Conservation (phyloP, 257 asterid genomes). For the Datura wrightii region DNA sequence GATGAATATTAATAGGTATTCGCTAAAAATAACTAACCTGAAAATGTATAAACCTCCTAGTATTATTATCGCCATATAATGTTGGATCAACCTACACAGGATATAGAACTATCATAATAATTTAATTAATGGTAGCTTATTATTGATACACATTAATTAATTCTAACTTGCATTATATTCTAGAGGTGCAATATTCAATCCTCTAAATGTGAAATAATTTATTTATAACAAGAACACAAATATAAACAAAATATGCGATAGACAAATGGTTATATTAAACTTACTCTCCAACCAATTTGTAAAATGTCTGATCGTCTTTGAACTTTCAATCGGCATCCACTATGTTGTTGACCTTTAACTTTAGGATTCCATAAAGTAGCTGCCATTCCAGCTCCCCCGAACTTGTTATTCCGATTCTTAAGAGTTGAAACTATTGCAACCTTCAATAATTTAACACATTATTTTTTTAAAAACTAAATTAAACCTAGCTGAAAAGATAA, state of each 20-base stretch:
- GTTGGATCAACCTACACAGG: not conserved
- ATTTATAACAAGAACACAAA: not conserved
- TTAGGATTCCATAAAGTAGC: not conserved
- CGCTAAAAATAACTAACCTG: not conserved
- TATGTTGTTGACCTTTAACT: not conserved
- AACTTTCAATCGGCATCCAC: not conserved
- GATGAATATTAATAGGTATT: not conserved
- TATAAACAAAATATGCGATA: not conserved
- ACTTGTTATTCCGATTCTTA: not conserved
- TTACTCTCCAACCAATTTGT: constrained; percentile 20
- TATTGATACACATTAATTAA: not conserved
- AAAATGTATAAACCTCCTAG: constrained; percentile 8
- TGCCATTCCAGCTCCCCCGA: not conserved
- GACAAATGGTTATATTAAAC: not conserved
- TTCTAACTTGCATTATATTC: not conserved
- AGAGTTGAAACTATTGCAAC: constrained; percentile 15
- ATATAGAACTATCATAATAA: not conserved
- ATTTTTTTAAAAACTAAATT: not conserved
- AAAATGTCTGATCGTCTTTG: not conserved
- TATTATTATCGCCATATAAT: not conserved
- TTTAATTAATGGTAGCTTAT: not conserved
- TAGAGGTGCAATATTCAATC: not conserved
- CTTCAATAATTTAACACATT: not conserved
- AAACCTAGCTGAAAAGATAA: not conserved
- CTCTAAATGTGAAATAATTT: not conserved